Evolutionary conservation across 2,329 filamentous ascomycete species (phyloP).

Genomic region (Fusarium caatingaense): DNA sequence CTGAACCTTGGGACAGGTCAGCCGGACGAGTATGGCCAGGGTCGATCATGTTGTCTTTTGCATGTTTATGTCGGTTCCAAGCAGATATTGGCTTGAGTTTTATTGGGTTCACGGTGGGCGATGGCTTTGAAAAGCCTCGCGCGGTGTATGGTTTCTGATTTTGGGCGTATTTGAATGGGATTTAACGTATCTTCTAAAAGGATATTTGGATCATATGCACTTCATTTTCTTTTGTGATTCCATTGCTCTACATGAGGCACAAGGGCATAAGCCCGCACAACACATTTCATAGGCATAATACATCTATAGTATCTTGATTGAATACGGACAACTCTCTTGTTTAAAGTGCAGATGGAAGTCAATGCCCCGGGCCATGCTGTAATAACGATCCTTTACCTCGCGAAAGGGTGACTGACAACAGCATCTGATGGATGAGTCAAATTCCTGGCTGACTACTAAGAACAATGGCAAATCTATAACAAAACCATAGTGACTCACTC

Average conservation of each 20-base stretch:
- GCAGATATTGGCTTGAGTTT: conserved; percentile 18
- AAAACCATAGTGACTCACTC: no score
- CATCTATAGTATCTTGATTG: not conserved
- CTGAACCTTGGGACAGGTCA: not conserved
- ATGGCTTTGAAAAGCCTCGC: conserved; percentile 16
- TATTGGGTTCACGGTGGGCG: conserved; percentile 15
- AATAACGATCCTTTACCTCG: not conserved
- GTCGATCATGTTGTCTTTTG: conserved; percentile 20
- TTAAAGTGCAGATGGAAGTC: not conserved
- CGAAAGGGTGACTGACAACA: not conserved
- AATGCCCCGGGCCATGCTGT: not conserved
- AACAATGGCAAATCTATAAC: not conserved
- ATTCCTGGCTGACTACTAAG: not conserved
- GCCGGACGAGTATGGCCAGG: conserved; percentile 14
- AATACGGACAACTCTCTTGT: not conserved
- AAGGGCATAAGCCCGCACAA: not conserved
- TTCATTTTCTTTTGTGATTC: conserved; percentile 20
- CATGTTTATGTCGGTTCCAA: conserved; percentile 27
- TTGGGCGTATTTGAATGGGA: conserved; percentile 25
- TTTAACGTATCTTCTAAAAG: conserved; percentile 15
- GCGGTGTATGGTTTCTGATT: conserved; percentile 24
- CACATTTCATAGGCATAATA: not conserved
- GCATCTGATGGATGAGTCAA: not conserved
- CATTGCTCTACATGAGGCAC: not conserved
- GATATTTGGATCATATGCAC: conserved; percentile 15